Evolutionary conservation across 805 yeast species (phyloP), one percentile per base, ranked within the genome.

Genomic region (Kodamaea hsintzibuensis): DNA sequence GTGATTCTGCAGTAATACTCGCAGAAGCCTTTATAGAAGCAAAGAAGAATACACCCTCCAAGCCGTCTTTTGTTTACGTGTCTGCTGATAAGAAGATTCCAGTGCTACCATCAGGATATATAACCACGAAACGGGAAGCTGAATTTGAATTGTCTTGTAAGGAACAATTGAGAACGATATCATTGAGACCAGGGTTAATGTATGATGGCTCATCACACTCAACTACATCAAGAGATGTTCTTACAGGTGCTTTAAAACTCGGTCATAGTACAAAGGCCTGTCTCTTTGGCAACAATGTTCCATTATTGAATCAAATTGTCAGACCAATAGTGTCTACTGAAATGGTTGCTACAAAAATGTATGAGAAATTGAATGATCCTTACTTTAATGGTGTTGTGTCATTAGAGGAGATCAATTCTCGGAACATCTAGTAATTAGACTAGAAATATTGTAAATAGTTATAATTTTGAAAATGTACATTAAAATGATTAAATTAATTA

Each of bases 151-250:
- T 83, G 17, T 66, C 75, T 25, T 71, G 81, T 17, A 71, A 74
- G n/a, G 64, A 68, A 2, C 65, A 65, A 1, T 71, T 89, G 19
- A 78, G 93, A 53, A 73, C 87, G 0, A 82, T 91, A 1, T 66
- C 88, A 13, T 57, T 89, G 69, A 78, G 97, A 56, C 97, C 97
- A 0, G 96, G 96, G 0, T 83, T 91, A 60, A 85, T 91, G 91
- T 88, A 73, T 62, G 96, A 89, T 63, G 82, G 76, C 16, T 72
- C 71, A 47, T 13, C 37, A 8, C 12, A 37, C 8, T 10, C n/a
- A 3, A 9, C n/a, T 37, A 40, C 42, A 2, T 61, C 61, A 69
- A 69, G 89, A 53, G 69, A 72, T 10, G 53, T 71, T 1, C 56
- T 86, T 45, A 80, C 77, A 53, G 57, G 63, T 18, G 68, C 77